A percentile compares a stretch with the other conserved stretches of the same genome.
Conservation (phyloP, 2,329 filamentous ascomycete genomes). For the Ophiocordyceps camponoti-saundersi region DNA sequence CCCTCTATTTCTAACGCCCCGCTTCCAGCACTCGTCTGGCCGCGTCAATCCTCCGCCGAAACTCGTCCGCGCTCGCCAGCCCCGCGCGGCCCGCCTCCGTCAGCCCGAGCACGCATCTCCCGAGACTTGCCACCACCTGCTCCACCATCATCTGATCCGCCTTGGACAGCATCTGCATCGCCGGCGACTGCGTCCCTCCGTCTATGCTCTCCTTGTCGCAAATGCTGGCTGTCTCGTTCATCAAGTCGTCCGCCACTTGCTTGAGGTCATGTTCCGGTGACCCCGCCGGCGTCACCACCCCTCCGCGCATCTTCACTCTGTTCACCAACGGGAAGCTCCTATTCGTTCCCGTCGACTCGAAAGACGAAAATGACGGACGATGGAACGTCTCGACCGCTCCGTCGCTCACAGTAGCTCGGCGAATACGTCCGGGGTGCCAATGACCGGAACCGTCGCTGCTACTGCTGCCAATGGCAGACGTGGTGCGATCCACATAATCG, state of each 20-base stretch:
- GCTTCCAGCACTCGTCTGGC: conserved; percentile 61
- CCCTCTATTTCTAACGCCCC: conserved; percentile 6
- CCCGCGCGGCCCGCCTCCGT: conserved; percentile 35
- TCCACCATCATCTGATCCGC: conserved; percentile 46
- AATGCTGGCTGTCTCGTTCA: conserved; percentile 28
- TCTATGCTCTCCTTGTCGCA: conserved; percentile 16
- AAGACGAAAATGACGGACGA: conserved; percentile 38
- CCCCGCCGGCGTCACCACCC: conserved; percentile 27
- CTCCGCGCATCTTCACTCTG: conserved; percentile 27
- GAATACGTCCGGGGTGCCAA: not conserved
- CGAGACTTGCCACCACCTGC: conserved; percentile 39
- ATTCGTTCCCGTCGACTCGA: conserved; percentile 40
- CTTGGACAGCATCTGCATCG: conserved; percentile 27
- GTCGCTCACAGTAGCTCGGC: not conserved
- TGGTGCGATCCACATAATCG: conserved; percentile 5
- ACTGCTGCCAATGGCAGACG: conserved; percentile 5
- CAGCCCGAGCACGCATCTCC: conserved; percentile 41
- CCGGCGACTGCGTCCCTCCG: conserved; percentile 17
- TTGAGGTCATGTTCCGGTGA: conserved; percentile 32
- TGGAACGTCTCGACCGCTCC: conserved; percentile 16
- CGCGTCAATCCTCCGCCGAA: conserved; percentile 56
- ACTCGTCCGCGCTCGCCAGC: conserved; percentile 43
- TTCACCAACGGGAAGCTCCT: conserved; percentile 46
- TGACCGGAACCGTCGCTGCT: conserved; percentile 1
- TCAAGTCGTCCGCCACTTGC: conserved; percentile 28